Evolutionary conservation across 176 grass and related monocot species (phyloP), one percentile per base, ranked within the genome.

Genomic region (Guadua angustifolia): DNA sequence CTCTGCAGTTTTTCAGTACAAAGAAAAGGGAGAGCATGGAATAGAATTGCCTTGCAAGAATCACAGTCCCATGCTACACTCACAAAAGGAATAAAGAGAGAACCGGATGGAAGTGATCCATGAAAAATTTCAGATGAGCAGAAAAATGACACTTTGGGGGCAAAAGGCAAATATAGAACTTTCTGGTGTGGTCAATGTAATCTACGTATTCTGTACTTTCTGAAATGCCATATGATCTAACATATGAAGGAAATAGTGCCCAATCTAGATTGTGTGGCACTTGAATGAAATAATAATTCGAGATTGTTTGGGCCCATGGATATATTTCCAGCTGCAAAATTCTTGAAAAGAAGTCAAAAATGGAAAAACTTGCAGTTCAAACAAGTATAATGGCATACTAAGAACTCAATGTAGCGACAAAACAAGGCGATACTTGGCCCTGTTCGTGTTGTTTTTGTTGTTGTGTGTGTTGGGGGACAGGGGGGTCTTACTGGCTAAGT

Each of bases 31-130:
- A 24, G 39, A 3, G 39, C 4, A 44, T 22, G 19, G 9, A 45
- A 45, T 70, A 44, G 67, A 70, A 63, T 15, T 32, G 60, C 60
- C 60, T 63, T 63, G 60, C 60, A 63, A 63, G 60, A 63, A 63
- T 63, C 60, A 63, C 58, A 9, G 5, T 35, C 62, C 14, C 62
- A 35, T 65, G 26, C 29, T 16, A 64, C 29, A 64, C 2, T 33
- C 26, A 35, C 15, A 17, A 33, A 65, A 63, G 11, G 11, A 26
- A 60, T 5, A 3, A 65, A 4, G 24, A 26, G 10, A 61, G 12
- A 61, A 61, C 9, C 10, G 55, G 55, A 57, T 9, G 55, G 55
- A 26, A 61, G 22, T 63, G 25, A 12, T 63, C 60, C 60, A 16
- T 16, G 21, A 70, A 12, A 70, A 45, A 45, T 22, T 24, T 49